Evolutionary conservation across 1,284 basidiomycete species (phyloP).

Genomic region (Schizophyllum commune): DNA sequence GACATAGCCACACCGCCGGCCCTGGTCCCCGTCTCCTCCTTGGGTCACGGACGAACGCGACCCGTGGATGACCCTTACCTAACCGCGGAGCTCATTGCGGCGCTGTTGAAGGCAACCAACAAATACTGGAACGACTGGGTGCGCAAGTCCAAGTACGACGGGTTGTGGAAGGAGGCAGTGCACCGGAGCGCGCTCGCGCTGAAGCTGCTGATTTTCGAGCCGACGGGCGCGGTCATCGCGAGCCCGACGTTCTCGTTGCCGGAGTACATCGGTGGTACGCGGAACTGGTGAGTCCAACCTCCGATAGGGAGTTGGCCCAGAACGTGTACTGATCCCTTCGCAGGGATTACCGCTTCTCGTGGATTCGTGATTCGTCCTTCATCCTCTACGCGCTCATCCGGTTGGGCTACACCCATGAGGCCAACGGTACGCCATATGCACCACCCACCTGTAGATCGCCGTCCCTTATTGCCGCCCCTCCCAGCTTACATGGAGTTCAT

Average conservation of each 20-base stretch:
- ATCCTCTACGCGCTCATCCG: conserved; percentile 88
- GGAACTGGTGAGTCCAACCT: conserved; percentile 61
- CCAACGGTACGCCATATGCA: conserved; percentile 46
- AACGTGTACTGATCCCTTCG: not conserved
- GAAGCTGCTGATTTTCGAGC: conserved; percentile 80
- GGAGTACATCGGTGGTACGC: conserved; percentile 80
- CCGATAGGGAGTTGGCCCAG: conserved; percentile 1
- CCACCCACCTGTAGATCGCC: not conserved
- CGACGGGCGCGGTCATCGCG: conserved; percentile 85
- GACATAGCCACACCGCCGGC: not conserved
- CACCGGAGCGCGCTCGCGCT: conserved; percentile 82
- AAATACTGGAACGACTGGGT: conserved; percentile 89
- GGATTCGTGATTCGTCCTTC: conserved; percentile 90
- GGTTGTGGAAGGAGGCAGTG: conserved; percentile 91
- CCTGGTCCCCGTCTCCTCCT: not conserved
- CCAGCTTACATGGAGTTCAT: conserved; percentile 87
- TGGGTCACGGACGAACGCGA: not conserved
- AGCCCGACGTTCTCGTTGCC: conserved; percentile 91
- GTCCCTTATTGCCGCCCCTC: conserved; percentile 6
- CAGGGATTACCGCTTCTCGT: conserved; percentile 76
- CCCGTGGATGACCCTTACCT: conserved; percentile 29
- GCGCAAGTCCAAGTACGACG: conserved; percentile 71
- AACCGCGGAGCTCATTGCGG: not conserved
- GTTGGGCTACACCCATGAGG: conserved; percentile 86
- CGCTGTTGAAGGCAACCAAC: conserved; percentile 47